Evolutionary conservation across 495 filamentous ascomycete species (phyloP).

Genomic region (Podospora pseudoanserina): DNA sequence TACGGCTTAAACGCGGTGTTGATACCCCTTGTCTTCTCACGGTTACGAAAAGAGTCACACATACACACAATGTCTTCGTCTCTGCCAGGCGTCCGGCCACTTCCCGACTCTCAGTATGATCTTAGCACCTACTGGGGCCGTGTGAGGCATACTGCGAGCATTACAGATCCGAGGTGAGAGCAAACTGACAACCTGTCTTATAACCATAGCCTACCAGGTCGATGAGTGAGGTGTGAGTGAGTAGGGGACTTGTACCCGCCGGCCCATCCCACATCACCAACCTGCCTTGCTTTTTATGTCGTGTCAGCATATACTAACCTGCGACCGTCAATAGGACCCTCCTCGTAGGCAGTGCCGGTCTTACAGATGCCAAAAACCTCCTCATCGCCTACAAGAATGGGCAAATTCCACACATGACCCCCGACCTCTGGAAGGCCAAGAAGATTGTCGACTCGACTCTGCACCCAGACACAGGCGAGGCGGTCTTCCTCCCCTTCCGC

Average conservation of each 20-base stretch:
- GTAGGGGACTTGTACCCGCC: not conserved
- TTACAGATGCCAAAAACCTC: conserved; percentile 77
- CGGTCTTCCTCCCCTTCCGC: conserved; percentile 90
- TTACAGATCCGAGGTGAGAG: conserved; percentile 95
- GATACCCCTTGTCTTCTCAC: not conserved
- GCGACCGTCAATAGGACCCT: conserved; percentile 58
- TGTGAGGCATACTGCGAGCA: conserved; percentile 81
- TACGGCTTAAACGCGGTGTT: not conserved
- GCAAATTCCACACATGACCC: conserved; percentile 71
- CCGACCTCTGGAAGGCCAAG: conserved; percentile 91
- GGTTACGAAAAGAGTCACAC: conserved; percentile 1
- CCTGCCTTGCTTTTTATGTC: not conserved
- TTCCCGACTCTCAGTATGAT: conserved; percentile 88
- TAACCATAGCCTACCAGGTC: not conserved
- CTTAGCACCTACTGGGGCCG: conserved; percentile 92
- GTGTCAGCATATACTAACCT: not conserved
- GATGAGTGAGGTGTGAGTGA: not conserved
- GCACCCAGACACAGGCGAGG: conserved; percentile 89
- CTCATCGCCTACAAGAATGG: conserved; percentile 80
- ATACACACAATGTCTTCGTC: conserved; percentile 73
- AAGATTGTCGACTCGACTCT: conserved; percentile 94
- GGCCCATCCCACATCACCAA: not conserved
- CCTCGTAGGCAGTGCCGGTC: conserved; percentile 65
- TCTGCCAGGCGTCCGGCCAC: conserved; percentile 77
- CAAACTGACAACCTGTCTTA: conserved; percentile 12